Conservation (phyloP, 1,284 basidiomycete genomes). For the Puccinia triticina region DNA sequence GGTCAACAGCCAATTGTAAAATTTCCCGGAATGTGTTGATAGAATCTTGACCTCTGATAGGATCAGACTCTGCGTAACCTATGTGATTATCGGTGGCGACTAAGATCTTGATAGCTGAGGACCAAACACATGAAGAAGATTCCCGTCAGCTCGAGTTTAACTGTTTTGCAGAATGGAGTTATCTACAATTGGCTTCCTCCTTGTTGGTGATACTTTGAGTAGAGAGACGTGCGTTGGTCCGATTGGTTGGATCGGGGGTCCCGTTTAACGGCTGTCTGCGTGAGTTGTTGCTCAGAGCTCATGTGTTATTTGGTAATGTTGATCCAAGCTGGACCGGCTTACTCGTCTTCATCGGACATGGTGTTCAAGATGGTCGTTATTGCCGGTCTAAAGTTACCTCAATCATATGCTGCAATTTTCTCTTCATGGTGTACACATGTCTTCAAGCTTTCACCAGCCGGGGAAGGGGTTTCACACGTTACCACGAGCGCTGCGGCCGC, state of each 20-base stretch:
- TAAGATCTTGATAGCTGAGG: constrained; percentile 65
- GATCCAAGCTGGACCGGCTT: neutral
- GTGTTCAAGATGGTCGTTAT: neutral
- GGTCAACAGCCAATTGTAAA: constrained; percentile 81
- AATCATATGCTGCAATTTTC: too few species aligned
- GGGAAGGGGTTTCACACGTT: too few species aligned
- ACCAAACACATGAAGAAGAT: neutral
- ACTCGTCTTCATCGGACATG: constrained; percentile 25
- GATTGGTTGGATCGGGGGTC: neutral
- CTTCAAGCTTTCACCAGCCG: too few species aligned
- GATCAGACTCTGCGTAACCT: constrained; percentile 92
- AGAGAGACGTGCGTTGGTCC: neutral
- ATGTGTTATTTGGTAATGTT: neutral
- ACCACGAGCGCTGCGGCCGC: too few species aligned
- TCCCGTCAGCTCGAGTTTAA: neutral
- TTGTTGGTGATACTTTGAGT: constrained; percentile 7
- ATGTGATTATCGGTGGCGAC: constrained; percentile 95
- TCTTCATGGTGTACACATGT: neutral
- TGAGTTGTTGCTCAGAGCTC: neutral
- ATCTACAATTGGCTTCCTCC: constrained; percentile 1
- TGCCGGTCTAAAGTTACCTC: too few species aligned
- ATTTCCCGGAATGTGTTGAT: constrained; percentile 95
- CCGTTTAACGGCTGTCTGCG: neutral
- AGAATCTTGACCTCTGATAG: constrained; percentile 88
- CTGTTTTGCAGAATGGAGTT: neutral